A percentile compares a stretch with the other conserved stretches of the same genome.
These are phyloP conservation scores for Proteromonas lacertae DNA, from an alignment of 352 stramenopile genomes.

Conservation along the genomic window DNA sequence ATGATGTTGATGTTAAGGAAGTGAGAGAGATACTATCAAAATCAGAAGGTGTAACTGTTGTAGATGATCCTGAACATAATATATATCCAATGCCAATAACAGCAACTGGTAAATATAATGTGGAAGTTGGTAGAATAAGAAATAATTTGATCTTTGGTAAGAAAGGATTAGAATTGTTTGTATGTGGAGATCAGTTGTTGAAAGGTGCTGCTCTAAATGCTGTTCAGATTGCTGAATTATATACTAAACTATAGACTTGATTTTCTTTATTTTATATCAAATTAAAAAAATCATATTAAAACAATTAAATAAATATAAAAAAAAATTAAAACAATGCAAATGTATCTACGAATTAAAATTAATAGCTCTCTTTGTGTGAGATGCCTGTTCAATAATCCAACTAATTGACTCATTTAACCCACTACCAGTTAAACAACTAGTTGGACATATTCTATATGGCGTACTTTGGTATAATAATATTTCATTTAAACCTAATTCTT, in stretches of 20 bases:
- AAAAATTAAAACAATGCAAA: no score
- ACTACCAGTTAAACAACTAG: no score
- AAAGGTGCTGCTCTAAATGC: constrained; percentile 79
- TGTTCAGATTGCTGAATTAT: constrained; percentile 64
- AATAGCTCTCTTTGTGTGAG: no score
- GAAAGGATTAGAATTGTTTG: constrained; percentile 79
- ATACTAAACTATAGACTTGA: not conserved
- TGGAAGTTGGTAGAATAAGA: constrained; percentile 74
- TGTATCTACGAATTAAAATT: no score
- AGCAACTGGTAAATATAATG: constrained; percentile 77
- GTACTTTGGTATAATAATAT: no score
- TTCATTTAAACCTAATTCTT: no score
- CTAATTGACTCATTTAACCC: no score
- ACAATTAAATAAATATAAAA: no score
- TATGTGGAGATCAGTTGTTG: constrained; percentile 74
- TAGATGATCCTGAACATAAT: constrained; percentile 35
- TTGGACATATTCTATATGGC: no score
- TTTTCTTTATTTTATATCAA: no score
- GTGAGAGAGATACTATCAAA: constrained; percentile 33
- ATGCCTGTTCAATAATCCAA: no score
- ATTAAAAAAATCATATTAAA: no score
- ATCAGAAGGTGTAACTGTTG: constrained; percentile 61
- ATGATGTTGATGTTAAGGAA: constrained; percentile 33
- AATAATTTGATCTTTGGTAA: constrained; percentile 71
- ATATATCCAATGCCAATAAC: constrained; percentile 86